Evolutionary conservation across 2,329 filamentous ascomycete genomes (phyloP).

Genomic region (Cladophialophora yegresii): DNA sequence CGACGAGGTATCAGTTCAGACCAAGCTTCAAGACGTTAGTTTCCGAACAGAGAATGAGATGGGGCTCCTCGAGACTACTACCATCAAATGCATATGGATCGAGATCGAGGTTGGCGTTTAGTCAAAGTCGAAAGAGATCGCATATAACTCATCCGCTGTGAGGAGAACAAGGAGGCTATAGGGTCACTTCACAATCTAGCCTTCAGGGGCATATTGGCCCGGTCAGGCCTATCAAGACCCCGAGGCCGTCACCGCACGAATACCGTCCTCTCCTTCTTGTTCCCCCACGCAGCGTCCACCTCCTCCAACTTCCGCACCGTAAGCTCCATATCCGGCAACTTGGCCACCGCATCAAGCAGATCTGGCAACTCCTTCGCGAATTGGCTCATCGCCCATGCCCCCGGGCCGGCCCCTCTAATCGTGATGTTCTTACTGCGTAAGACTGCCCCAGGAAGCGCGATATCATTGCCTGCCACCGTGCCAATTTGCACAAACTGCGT

Average conservation of each 20-base stretch:
- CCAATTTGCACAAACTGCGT: constrained; percentile 60
- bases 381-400: constrained; percentile 46
- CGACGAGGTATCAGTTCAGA: constrained; percentile 40
- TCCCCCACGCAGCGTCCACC: constrained; percentile 38
- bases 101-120: constrained; percentile 39
- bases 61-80: constrained; percentile 49
- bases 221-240: not conserved
- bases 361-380: constrained; percentile 38
- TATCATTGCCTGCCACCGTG: constrained; percentile 45
- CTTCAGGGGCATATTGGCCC: not conserved
- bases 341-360: constrained; percentile 29
- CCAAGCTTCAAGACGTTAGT: constrained; percentile 45
- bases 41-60: constrained; percentile 49
- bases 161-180: not conserved
- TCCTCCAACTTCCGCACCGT: constrained; percentile 32
- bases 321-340: constrained; percentile 29
- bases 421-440: constrained; percentile 55
- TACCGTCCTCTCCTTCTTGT: constrained; percentile 38
- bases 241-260: constrained; percentile 32
- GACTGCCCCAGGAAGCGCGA: constrained; percentile 47
- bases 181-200: not conserved
- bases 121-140: not conserved
- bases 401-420: constrained; percentile 51
- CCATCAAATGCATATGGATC: constrained; percentile 42
- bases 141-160: not conserved